Percentiles rank a stretch among this genome's conserved stretches.
Conservation (phyloP, 2,329 filamentous ascomycete genomes). For the Sarocladium oryzae region DNA sequence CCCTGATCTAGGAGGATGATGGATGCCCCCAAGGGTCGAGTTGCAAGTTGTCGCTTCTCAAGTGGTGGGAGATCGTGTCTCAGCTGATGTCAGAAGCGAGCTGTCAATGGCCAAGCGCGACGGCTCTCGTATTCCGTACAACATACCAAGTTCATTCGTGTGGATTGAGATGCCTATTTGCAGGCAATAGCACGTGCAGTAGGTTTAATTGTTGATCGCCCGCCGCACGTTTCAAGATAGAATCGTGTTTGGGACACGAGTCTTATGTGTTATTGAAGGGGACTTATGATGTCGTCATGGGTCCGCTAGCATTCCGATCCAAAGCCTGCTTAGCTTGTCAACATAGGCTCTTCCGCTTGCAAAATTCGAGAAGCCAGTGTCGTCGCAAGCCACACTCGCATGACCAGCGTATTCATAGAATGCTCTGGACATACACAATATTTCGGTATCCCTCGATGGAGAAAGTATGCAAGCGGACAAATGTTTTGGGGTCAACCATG, state of each 20-base stretch:
- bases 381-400: no score
- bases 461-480: no score
- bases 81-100: background rate
- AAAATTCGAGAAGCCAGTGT: no score
- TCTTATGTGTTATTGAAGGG: background rate
- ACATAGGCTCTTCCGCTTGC: background rate
- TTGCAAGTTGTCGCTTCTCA: no score
- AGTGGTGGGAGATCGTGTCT: no score
- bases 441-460: no score
- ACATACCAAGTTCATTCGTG: no score
- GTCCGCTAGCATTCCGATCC: background rate
- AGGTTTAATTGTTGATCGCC: background rate
- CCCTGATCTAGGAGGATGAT: background rate
- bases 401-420: no score
- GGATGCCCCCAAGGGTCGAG: no score
- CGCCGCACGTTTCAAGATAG: background rate
- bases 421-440: no score
- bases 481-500: no score
- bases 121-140: background rate
- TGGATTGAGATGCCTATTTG: no score
- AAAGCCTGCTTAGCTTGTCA: background rate
- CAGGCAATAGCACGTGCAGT: background rate
- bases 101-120: background rate
- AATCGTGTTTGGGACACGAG: background rate
- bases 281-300: slow-evolving; percentile 1